These are phyloP conservation scores for Betula pendula DNA, from an alignment of 306 rosid genomes.

Conservation along the genomic window DNA sequence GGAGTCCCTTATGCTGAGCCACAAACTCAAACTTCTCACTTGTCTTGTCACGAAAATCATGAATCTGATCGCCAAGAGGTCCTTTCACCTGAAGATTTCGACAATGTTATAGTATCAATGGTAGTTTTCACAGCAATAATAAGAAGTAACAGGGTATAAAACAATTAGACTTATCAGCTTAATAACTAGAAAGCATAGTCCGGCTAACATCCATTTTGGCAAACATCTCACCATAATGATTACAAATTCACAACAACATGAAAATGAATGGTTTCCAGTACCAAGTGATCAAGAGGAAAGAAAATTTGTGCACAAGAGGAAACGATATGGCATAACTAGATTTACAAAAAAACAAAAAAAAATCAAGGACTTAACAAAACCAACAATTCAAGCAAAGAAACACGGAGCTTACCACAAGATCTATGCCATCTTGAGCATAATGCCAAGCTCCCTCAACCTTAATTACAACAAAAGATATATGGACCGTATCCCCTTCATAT, in stretches of 20 bases:
- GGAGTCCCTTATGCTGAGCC: conserved; percentile 43
- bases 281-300: background rate
- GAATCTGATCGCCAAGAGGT: conserved; percentile 53
- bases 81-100: conserved; percentile 52
- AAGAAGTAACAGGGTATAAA: background rate
- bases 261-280: background rate
- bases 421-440: conserved; percentile 50
- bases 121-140: background rate
- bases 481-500: conserved; percentile 59
- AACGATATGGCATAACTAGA: background rate
- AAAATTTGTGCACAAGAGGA: background rate
- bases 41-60: conserved; percentile 53
- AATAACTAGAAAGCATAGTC: too few relatives aligned
- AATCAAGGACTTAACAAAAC: background rate
- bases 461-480: conserved; percentile 65
- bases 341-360: background rate
- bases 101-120: background rate
- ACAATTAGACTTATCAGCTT: background rate
- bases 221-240: background rate
- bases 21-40: conserved; percentile 70
- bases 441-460: conserved; percentile 59
- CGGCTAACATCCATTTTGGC: background rate
- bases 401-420: conserved; percentile 45
- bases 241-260: background rate
- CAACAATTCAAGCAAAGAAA: background rate